Conservation (phyloP, 2,329 filamentous ascomycete genomes). For the Paracorniculantispora psalliotae region DNA sequence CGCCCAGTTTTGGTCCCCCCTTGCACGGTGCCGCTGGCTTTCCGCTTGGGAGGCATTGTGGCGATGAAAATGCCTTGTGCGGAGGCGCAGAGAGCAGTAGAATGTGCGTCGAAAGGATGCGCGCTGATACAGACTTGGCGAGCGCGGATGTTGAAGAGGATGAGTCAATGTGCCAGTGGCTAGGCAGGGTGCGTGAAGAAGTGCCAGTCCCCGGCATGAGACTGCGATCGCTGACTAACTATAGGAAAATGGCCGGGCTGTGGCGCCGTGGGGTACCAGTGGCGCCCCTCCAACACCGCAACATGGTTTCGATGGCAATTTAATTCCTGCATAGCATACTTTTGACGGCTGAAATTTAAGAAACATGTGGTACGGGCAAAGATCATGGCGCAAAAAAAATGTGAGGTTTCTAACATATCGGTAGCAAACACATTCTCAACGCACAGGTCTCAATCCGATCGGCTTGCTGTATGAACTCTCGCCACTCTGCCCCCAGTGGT, state of each 20-base stretch:
- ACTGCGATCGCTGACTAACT: slow-evolving; percentile 12
- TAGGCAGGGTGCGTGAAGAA: background rate
- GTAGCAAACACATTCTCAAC: slow-evolving; percentile 95
- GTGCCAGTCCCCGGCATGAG: background rate
- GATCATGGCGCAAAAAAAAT: background rate
- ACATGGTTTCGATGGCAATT: background rate
- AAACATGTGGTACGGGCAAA: slow-evolving; percentile 33
- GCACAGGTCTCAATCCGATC: slow-evolving; percentile 95
- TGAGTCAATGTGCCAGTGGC: background rate
- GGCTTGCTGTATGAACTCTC: slow-evolving; percentile 71
- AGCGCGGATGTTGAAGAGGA: background rate
- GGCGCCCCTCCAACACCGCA: slow-evolving; percentile 1
- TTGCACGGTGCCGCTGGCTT: slow-evolving; percentile 49
- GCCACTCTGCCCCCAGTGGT: background rate
- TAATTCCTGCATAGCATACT: background rate
- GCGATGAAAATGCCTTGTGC: background rate
- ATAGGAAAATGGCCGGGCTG: background rate
- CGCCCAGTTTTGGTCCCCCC: slow-evolving; percentile 51
- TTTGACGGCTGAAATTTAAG: background rate
- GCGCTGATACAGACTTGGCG: background rate
- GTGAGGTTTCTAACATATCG: slow-evolving; percentile 9
- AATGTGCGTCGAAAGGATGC: background rate
- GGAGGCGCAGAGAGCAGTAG: background rate
- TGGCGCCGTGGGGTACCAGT: background rate
- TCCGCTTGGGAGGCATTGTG: slow-evolving; percentile 66